Evolutionary conservation across 306 rosid genomes (phyloP).

Genomic region (Carpinus fangiana): DNA sequence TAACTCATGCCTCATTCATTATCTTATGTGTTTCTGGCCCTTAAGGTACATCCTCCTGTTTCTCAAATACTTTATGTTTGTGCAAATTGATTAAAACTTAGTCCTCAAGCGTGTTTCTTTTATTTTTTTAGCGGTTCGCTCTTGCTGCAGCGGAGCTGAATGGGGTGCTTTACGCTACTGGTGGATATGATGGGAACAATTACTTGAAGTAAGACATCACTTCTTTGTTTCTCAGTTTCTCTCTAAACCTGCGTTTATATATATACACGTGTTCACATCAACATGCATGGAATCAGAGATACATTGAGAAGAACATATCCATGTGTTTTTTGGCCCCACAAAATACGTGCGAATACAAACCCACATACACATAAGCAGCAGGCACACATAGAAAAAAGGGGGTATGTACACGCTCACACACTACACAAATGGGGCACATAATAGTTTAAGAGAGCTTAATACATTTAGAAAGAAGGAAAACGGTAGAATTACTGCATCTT

Average conservation of each 20-base stretch:
- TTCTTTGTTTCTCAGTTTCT: slow-evolving; percentile 17
- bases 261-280: not conserved
- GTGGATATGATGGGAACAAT: slow-evolving; percentile 51
- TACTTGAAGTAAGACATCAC: slow-evolving; percentile 57
- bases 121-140: slow-evolving; percentile 52
- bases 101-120: slow-evolving; percentile 17
- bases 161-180: slow-evolving; percentile 54
- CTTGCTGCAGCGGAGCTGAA: slow-evolving; percentile 48
- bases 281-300: not conserved
- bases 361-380: not conserved
- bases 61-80: slow-evolving; percentile 11
- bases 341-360: not conserved
- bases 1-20: not conserved
- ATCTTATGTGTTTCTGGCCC: not conserved
- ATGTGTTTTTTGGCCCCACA: not conserved
- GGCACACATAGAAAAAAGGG: not conserved
- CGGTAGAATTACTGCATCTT: not conserved
- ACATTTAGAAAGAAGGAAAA: not conserved
- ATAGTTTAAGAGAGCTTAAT: not conserved
- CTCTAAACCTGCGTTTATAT: not conserved
- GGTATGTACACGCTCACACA: not conserved
- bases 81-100: slow-evolving; percentile 13
- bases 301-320: not conserved
- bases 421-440: not conserved
- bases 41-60: not conserved